A percentile compares a stretch with the other conserved stretches of the same genome.
These are phyloP conservation scores for Fonsecaea pugnacius DNA, from an alignment of 2,329 filamentous ascomycete species.

Conservation along the genomic window DNA sequence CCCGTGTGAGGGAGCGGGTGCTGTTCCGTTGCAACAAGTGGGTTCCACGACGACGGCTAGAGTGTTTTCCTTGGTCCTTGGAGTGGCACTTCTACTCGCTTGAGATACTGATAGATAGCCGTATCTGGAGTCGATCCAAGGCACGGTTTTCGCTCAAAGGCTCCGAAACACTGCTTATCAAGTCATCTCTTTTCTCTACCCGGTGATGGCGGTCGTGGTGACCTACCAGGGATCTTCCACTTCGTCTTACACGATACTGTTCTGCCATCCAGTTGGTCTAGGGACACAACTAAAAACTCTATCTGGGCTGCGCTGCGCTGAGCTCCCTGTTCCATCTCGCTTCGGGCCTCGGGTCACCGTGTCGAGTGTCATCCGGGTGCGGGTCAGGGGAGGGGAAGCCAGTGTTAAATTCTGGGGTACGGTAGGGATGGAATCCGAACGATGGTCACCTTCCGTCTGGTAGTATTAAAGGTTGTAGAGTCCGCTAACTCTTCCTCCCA, in stretches of 20 bases:
- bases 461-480: conserved; percentile 3
- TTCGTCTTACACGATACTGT: neutral
- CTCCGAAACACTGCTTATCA: neutral
- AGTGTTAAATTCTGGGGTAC: conserved; percentile 5
- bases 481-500: neutral
- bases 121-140: neutral
- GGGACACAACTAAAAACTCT: conserved; percentile 4
- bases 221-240: neutral
- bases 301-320: neutral
- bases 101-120: neutral
- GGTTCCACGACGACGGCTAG: neutral
- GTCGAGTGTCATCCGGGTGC: neutral
- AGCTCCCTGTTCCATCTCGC: conserved; percentile 12
- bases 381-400: conserved; percentile 3
- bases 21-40: neutral
- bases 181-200: neutral
- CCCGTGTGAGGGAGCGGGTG: neutral
- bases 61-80: neutral
- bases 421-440: neutral
- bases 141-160: neutral
- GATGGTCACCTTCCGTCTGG: neutral
- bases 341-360: conserved; percentile 15
- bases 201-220: neutral
- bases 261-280: conserved; percentile 1
- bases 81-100: neutral